A percentile compares a stretch with the other conserved stretches of the same genome.
Conservation (phyloP, 352 stramenopile genomes). For the Phytophthora parvispora region DNA sequence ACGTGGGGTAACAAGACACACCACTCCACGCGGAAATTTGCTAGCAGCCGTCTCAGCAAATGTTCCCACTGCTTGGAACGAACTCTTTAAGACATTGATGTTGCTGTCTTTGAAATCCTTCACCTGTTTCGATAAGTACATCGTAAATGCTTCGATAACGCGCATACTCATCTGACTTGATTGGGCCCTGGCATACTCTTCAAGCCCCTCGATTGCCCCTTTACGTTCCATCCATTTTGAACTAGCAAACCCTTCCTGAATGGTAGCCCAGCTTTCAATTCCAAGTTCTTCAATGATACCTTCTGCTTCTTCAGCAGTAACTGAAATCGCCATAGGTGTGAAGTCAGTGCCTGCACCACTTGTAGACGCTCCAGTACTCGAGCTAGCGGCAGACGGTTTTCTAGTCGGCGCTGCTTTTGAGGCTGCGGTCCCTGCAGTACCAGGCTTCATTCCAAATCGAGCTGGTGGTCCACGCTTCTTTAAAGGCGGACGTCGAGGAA, state of each 20-base stretch:
- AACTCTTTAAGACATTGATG: constrained; percentile 89
- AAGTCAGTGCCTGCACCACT: constrained; percentile 60
- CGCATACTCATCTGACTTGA: constrained; percentile 62
- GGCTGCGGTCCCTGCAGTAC: constrained; percentile 20
- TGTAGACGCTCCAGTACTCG: constrained; percentile 11
- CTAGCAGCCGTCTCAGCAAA: constrained; percentile 68
- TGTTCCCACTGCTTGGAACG: constrained; percentile 82
- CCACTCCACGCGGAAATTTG: constrained; percentile 81
- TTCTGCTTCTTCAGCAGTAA: constrained; percentile 78
- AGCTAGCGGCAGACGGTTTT: constrained; percentile 29
- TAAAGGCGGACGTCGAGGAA: constrained; percentile 18
- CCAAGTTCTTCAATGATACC: constrained; percentile 60
- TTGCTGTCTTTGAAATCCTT: constrained; percentile 93
- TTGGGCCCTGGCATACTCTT: constrained; percentile 66
- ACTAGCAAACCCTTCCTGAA: constrained; percentile 72
- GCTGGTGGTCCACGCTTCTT: constrained; percentile 67
- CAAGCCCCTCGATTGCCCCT: constrained; percentile 73
- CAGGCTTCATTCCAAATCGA: constrained; percentile 60
- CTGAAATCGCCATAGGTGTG: constrained; percentile 66
- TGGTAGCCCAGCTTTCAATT: constrained; percentile 67
- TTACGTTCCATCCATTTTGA: constrained; percentile 90
- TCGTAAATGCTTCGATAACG: constrained; percentile 79
- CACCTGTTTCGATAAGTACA: constrained; percentile 80
- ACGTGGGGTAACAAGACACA: constrained; percentile 73
- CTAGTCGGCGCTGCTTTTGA: constrained; percentile 38